Base-by-base conservation (phyloP, 768 basidiomycete species). In the Amanita pallidorosea region DNA sequence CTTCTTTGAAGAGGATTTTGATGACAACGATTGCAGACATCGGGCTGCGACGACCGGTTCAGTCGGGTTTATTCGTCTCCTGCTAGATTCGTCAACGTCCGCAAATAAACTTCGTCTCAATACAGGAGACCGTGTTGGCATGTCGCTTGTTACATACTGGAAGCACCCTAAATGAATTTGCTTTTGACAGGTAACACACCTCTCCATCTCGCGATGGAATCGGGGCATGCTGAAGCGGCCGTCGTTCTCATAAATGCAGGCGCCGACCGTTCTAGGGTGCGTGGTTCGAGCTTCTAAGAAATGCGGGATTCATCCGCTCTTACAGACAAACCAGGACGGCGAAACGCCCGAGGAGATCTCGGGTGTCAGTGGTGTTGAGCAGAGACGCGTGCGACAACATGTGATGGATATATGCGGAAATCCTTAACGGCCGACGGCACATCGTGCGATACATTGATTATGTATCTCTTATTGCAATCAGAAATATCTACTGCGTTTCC, bases 41-140 rank as follows among this genome's bases (percentile, higher is more conserved):
- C 86, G 96, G 54, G 96, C 96, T 43, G 91, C 94, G 9, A 94
- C 96, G 6, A 97, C 89, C 12, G 96, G 96, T 29, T 91, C 92
- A 20, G 80, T 81, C 8, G 89, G 89, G 6, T 95, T 98, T 64
- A 79, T 98, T 51, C 77, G 76, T 25, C 71, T 99, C 38, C 75
- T 99, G n/a, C 65, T 98, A 47, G 78, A 87, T 54, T 85, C 90
- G 4, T 86, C 88, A n/a, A 79, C 77, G 59, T 81, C 80, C 9
- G 72, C 76, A 52, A 70, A 73, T 47, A 92, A 95, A 63, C 79
- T 85, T 38, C 80, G 91, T 45, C 71, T 98, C 50, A 98, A 98
- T 61, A 88, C 88, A 23, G 78, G 74, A 46, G 90, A 91, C 72
- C 79, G 87, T 47, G 70, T 87, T 43, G 85, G 87, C 86, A 61